These are phyloP conservation scores for Suhomyces tanzawaensis DNA, from an alignment of 805 yeast genomes.

Conservation along the genomic window DNA sequence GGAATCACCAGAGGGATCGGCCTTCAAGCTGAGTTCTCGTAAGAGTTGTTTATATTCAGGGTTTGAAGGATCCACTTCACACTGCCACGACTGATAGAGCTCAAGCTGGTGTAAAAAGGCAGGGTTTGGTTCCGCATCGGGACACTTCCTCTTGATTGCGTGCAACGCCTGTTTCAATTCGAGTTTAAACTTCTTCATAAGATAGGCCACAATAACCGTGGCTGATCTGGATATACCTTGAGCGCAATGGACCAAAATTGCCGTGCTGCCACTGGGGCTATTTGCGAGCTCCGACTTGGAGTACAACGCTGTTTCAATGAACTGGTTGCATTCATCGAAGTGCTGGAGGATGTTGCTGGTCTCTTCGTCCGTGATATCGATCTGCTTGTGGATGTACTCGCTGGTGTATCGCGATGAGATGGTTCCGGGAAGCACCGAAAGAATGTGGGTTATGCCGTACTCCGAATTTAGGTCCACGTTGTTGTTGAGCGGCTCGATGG, in stretches of 20 bases:
- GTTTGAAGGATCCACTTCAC: constrained; percentile 22
- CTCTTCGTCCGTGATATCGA: constrained; percentile 72
- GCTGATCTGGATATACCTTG: constrained; percentile 49
- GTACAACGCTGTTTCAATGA: constrained; percentile 64
- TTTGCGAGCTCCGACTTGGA: constrained; percentile 18
- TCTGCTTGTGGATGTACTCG: constrained; percentile 52
- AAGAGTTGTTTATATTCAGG: constrained; percentile 26
- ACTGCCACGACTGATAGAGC: constrained; percentile 48
- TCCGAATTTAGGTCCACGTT: constrained; percentile 49
- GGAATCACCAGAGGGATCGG: constrained; percentile 43
- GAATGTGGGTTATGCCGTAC: constrained; percentile 63
- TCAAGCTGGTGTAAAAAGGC: constrained; percentile 72
- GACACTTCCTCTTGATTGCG: constrained; percentile 67
- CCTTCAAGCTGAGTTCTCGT: constrained; percentile 20
- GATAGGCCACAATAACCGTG: constrained; percentile 43
- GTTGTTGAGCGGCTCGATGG: constrained; percentile 61
- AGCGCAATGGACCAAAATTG: constrained; percentile 45
- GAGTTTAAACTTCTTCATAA: constrained; percentile 55
- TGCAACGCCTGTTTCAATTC: constrained; percentile 61
- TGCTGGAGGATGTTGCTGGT: constrained; percentile 61
- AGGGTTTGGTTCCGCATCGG: constrained; percentile 65
- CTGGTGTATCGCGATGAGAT: constrained; percentile 51
- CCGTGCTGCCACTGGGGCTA: constrained; percentile 9
- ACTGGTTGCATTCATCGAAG: constrained; percentile 59
- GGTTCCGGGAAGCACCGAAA: constrained; percentile 66